Base-by-base conservation (phyloP, 257 asterid genomes). In the Oldenlandia corymbosa region DNA sequence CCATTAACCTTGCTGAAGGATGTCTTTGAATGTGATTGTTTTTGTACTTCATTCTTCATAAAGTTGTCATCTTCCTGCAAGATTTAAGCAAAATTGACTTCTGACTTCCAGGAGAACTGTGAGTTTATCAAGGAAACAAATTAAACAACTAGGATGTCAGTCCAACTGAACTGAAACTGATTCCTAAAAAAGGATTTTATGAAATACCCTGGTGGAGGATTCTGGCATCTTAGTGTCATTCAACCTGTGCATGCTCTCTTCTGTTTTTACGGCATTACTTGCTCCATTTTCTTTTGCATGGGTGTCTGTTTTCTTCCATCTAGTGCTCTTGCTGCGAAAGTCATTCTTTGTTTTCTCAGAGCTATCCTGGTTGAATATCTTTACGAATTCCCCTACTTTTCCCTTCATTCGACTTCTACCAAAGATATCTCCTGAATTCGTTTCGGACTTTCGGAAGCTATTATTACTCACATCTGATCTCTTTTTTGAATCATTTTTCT, bases 371-470 rank as follows among this genome's bases (percentile, higher is more conserved):
- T 81, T 84, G 76, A 92, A 85, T 51, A 82, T 82, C 75, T 89
- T 85, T 43, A 82, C 97, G 63, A 89, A 89, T 37, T 87, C 90
- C 58, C 75, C 82, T 27, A 92, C 91, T 76, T 87, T 91, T 45
- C 94, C 85, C 65, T 75, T 80, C 41, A 65, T 82, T 76, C 80
- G 72, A 68, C 54, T 66, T 73, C 66, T 80, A 65, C 56, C 66
- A 41, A 56, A 51, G 73, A 51, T 58, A 21, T 51, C 71, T 58
- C 70, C 75, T 27, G 84, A 61, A 46, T 21, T 62, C 60, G 2
- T 48, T 1, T 65, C 67, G 36, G 68, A 64, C 53, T 60, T 68
- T 67, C 61, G 70, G 46, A 28, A 63, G 66, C 60, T 75, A 62
- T 71, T 47, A 65, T 66, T 68, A n/a, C 60, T 67, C 10, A 50